Evolutionary conservation across 192 early-diverging fungal genomes (phyloP), one percentile per base, ranked within the genome.

Genomic region (Chytriomyces sp.): DNA sequence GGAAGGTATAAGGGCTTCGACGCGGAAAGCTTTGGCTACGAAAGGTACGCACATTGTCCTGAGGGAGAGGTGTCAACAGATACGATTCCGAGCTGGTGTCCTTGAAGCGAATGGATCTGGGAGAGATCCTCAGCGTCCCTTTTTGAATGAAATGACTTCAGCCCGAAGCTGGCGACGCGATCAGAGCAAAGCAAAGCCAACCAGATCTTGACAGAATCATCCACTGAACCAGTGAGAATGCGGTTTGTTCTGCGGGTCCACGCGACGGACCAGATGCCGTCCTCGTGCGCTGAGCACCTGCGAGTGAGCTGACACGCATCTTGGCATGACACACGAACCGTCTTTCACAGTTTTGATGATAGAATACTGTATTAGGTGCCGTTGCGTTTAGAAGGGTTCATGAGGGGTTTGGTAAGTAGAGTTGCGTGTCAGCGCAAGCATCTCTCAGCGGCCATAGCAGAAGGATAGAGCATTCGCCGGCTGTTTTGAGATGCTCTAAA

Each of bases 161-260:
- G 44, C 17, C 44, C 22, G 44, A 14, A n/a, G 44, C 44, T 49
- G 41, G 12, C 22, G 44, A 14, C 22, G 44, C n/a, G n/a, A n/a
- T n/a, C 64, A 65, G 52, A 22, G 26, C 30, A 17, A 6, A 14
- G 19, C 39, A 17, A 61, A 17, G 33, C 84, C 31, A 79, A 91
- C 92, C 93, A 95, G 73, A 90, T 79, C 75, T 91, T 93, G 65
- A 94, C 84, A 12, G 89, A 88, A 41, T 89, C 87, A 61, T 95
- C 93, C 5, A 90, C 84, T 36, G 91, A 92, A 14, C 91, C 92
- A 36, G 93, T 91, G 22, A 90, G 72, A 12, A 95, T 89, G 41
- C 82, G 69, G 73, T 91, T 85, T 7, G 85, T 82, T 52, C 84
- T 75, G 34, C 79, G 81, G 26, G 88, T 84, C 92, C 93, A 95